Conservation (phyloP, 306 rosid species). For the Astragalus glycyphyllos region DNA sequence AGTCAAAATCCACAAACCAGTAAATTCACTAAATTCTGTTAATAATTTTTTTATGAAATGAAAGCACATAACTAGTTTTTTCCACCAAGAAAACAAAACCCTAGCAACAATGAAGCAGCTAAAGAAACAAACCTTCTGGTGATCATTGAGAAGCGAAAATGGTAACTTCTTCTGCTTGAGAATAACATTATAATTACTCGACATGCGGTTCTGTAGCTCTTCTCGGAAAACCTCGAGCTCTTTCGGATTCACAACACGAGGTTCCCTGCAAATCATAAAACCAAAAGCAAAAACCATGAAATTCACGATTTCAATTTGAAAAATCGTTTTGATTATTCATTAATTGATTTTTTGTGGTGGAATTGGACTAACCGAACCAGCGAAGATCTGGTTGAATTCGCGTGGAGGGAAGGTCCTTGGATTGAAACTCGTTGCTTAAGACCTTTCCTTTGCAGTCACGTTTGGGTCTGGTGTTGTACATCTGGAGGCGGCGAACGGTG, state of each 20-base stretch:
- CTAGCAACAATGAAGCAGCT: conserved; percentile 12
- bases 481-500: conserved; percentile 89
- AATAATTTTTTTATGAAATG: not conserved
- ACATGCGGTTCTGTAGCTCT: conserved; percentile 71
- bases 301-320: not conserved
- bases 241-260: conserved; percentile 81
- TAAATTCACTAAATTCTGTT: not conserved
- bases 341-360: not conserved
- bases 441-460: conserved; percentile 70
- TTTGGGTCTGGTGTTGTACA: conserved; percentile 77
- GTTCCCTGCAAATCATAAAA: conserved; percentile 56
- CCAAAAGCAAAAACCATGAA: not conserved
- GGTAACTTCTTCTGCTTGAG: conserved; percentile 79
- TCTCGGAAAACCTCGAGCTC: conserved; percentile 84
- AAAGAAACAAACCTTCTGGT: conserved; percentile 69
- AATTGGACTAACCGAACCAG: conserved; percentile 71
- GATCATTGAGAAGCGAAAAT: conserved; percentile 77
- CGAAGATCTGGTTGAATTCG: conserved; percentile 89
- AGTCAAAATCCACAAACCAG: conserved; percentile 41
- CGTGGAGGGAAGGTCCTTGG: conserved; percentile 76
- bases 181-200: conserved; percentile 76
- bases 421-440: conserved; percentile 62
- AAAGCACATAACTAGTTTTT: conserved; percentile 4
- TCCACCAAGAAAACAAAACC: not conserved
- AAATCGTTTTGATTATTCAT: not conserved